Conservation (phyloP, 176 grass and related monocot genomes). For the Musa itinerans region DNA sequence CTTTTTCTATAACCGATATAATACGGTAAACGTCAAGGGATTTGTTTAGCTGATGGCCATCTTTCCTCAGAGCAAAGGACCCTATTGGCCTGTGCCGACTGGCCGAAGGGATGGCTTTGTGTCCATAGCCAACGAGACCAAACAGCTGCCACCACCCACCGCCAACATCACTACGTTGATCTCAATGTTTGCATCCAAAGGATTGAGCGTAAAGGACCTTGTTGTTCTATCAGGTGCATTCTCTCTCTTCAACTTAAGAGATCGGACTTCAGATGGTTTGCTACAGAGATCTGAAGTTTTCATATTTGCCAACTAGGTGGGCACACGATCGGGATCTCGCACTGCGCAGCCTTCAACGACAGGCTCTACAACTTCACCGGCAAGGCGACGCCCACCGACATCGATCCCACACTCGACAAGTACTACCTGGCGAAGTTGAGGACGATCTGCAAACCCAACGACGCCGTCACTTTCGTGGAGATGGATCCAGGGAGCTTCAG, state of each 20-base stretch:
- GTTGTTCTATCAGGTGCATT: constrained; percentile 67
- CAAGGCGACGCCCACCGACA: constrained; percentile 35
- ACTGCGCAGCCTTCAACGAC: constrained; percentile 53
- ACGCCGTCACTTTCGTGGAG: constrained; percentile 61
- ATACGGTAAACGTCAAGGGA: no score
- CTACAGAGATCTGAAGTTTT: neutral
- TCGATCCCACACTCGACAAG: constrained; percentile 36
- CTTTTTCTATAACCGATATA: neutral
- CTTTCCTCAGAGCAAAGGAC: constrained; percentile 52
- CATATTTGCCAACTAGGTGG: constrained; percentile 20
- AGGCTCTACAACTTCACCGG: constrained; percentile 86
- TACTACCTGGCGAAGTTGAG: constrained; percentile 16
- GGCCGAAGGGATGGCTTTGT: constrained; percentile 59
- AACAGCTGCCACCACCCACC: constrained; percentile 45
- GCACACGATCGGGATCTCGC: constrained; percentile 72
- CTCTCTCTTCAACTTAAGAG: neutral
- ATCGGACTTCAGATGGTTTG: neutral
- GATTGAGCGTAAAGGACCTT: constrained; percentile 69
- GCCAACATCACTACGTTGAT: constrained; percentile 49
- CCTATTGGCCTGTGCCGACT: constrained; percentile 51
- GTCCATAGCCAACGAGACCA: constrained; percentile 46
- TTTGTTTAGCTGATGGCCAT: neutral
- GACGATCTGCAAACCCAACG: no score
- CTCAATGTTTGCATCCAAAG: constrained; percentile 43
- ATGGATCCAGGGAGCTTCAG: constrained; percentile 87